phyloP scores from a whole-genome alignment of 108 stramenopile genomes.

The Nitzschia sp. region DNA sequence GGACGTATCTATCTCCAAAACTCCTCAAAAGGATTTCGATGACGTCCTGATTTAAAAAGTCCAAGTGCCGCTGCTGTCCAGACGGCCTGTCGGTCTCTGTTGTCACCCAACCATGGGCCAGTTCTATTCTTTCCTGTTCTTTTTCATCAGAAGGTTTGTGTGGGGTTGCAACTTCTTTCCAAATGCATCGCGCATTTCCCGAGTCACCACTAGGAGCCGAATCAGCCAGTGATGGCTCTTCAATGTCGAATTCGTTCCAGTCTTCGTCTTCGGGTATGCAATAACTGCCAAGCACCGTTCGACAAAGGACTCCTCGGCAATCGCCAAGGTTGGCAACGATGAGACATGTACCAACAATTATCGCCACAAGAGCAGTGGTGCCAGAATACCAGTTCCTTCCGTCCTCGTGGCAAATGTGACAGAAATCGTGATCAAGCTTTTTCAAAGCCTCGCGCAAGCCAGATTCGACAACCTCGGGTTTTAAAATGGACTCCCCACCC shows the following conservation, averaged over 20 bases:
- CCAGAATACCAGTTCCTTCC: conserved; percentile 84
- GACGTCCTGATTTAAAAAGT: conserved; percentile 72
- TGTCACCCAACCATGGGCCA: conserved; percentile 83
- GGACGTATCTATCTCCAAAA: conserved; percentile 42
- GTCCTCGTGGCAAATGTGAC: conserved; percentile 58
- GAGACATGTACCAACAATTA: conserved; percentile 60
- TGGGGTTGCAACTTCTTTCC: conserved; percentile 69
- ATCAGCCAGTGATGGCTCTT: conserved; percentile 6
- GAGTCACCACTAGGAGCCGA: conserved; percentile 15
- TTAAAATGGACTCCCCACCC: not conserved
- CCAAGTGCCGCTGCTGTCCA: conserved; percentile 73
- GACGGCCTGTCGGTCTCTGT: conserved; percentile 71
- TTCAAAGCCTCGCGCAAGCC: conserved; percentile 56
- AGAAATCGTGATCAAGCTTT: conserved; percentile 73
- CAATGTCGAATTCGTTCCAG: conserved; percentile 45
- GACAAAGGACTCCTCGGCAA: conserved; percentile 70
- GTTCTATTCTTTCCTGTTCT: conserved; percentile 66
- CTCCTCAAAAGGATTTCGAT: conserved; percentile 73
- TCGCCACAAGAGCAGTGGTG: conserved; percentile 71
- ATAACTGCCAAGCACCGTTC: conserved; percentile 32
- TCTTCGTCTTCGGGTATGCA: conserved; percentile 7
- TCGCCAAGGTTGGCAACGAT: conserved; percentile 77
- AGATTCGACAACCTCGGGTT: conserved; percentile 27
- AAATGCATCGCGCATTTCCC: conserved; percentile 31
- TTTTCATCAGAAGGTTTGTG: conserved; percentile 67